Evolutionary conservation across 2,329 filamentous ascomycete genomes (phyloP), one percentile per base, ranked within the genome.

Genomic region (Exophiala sp.): DNA sequence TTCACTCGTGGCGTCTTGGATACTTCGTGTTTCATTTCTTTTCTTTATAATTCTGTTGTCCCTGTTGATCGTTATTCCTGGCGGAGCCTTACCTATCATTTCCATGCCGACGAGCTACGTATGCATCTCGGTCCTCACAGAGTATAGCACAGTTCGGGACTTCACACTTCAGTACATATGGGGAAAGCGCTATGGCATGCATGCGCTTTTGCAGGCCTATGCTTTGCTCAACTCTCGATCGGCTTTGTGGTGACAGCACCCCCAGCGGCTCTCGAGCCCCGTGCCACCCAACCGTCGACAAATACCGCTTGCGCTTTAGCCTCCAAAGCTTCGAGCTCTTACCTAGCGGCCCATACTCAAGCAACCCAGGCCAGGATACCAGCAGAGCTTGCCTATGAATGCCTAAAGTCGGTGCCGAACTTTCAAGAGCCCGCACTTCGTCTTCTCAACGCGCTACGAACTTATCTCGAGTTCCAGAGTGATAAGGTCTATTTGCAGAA

Each of bases 401-500:
- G 60, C 50, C 39, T 62, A 33, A 53, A 41, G 41, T 54, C 55
- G 7, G 48, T 62, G 3, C 58, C 60, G 5, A 57, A 59, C 32
- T 41, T 52, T 41, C 47, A 50, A 40, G 45, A 50, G n/a, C 52
- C 53, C 8, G 60, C 60, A 3, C 8, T 59, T 8, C 40, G 47
- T 24, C 50, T 60, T 9, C 39, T 61, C 20, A 51, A 55, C 35
- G 58, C 57, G 16, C 32, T 62, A 21, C 55, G 53, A n/a, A 50
- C 59, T 20, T 61, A 55, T 43, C 46, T 75, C 1, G 69, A 77
- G 49, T 80, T 75, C 67, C 77, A 80, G 61, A 77, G 74, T 39
- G 75, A 75, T 3, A 65, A 75, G 9, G 71, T 74, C 9, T 77
- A 73, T 62, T 70, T 80, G 34, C 78, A 77, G 57, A 67, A 78